Conservation (phyloP, 495 filamentous ascomycete genomes). For the Hypoxylon trugodes region DNA sequence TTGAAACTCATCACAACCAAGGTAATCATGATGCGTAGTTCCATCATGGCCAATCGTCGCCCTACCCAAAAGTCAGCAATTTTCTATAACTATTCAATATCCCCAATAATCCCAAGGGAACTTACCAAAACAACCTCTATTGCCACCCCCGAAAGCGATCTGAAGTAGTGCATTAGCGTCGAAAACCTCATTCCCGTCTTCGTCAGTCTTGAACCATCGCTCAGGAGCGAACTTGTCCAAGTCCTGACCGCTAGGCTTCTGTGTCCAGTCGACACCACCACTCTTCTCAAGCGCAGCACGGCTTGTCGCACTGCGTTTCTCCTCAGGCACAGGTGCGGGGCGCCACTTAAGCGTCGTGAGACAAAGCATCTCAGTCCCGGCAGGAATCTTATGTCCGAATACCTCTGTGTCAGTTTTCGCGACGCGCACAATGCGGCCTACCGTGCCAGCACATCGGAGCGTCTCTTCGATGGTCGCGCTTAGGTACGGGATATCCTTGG, state of each 20-base stretch:
- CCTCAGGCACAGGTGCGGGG: slow-evolving; percentile 35
- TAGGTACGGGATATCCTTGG: slow-evolving; percentile 49
- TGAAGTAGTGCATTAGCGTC: slow-evolving; percentile 33
- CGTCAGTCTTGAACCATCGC: slow-evolving; percentile 44
- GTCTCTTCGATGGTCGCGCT: slow-evolving; percentile 49
- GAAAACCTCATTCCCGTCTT: slow-evolving; percentile 39
- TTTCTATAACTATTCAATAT: slow-evolving; percentile 1
- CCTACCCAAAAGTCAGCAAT: slow-evolving; percentile 22
- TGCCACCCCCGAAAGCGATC: background rate
- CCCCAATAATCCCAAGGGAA: background rate
- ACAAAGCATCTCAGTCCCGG: slow-evolving; percentile 44
- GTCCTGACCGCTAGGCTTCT: slow-evolving; percentile 30
- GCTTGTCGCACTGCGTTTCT: slow-evolving; percentile 33
- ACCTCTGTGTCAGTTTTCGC: slow-evolving; percentile 45
- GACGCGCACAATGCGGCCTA: slow-evolving; percentile 36
- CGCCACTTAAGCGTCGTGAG: slow-evolving; percentile 32
- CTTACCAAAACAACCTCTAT: slow-evolving; percentile 7
- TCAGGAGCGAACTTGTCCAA: slow-evolving; percentile 41
- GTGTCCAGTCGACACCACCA: slow-evolving; percentile 20
- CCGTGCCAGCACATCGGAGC: slow-evolving; percentile 38
- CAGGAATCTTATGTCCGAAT: slow-evolving; percentile 47
- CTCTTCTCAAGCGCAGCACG: slow-evolving; percentile 27
- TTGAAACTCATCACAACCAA: slow-evolving; percentile 40
- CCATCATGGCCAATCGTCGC: slow-evolving; percentile 38
- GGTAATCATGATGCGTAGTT: slow-evolving; percentile 40